Conservation (phyloP, 2,329 filamentous ascomycete species). For the Verticillium dahliae region DNA sequence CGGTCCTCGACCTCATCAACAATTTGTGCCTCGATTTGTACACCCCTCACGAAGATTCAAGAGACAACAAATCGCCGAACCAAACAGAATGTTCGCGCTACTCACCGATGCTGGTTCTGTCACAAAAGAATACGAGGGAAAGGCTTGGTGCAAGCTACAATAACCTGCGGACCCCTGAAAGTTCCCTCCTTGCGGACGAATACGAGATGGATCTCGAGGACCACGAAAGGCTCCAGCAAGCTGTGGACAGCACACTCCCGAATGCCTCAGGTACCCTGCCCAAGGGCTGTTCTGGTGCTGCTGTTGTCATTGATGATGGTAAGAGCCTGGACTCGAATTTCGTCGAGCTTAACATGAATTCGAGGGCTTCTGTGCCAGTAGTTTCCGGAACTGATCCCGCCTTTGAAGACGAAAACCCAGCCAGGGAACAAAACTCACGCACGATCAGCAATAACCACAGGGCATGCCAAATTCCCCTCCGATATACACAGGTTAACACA, state of each 20-base stretch:
- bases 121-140: not conserved
- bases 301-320: not conserved
- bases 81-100: not conserved
- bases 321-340: not conserved
- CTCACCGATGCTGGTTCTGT: not conserved
- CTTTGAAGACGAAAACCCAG: not conserved
- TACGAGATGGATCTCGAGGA: not conserved
- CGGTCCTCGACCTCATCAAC: constrained; percentile 26
- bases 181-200: not conserved
- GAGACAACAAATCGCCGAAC: not conserved
- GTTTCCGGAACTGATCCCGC: not conserved
- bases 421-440: not conserved
- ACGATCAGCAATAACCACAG: not conserved
- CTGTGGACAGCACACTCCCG: not conserved
- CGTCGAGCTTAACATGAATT: not conserved
- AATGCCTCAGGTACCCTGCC: not conserved
- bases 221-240: not conserved
- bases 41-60: not conserved
- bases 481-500: constrained; percentile 2
- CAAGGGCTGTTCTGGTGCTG: not conserved
- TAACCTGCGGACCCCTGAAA: not conserved
- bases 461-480: not conserved
- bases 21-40: constrained; percentile 24
- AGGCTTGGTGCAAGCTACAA: not conserved
- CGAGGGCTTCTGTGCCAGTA: not conserved